A percentile compares a stretch with the other conserved stretches of the same genome.
phyloP scores from a whole-genome alignment of 306 rosid species.

The Adenanthera pavonina region DNA sequence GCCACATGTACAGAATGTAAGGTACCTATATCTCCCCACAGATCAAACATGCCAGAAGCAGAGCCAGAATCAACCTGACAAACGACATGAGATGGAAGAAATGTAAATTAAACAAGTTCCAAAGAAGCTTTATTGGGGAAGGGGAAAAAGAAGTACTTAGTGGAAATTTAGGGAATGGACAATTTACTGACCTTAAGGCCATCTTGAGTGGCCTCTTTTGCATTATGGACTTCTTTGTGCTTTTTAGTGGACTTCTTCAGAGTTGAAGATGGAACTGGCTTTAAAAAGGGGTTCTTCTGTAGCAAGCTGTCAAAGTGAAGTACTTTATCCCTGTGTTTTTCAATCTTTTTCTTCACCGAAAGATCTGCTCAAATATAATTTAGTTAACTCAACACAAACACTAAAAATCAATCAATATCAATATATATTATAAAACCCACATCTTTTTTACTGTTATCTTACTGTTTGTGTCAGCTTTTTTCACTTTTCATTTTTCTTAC shows the following conservation, averaged over 20 bases:
- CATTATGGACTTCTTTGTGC: conserved; percentile 40
- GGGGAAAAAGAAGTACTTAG: background rate
- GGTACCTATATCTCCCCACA: conserved; percentile 78
- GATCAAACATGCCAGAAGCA: conserved; percentile 54
- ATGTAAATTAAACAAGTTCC: conserved; percentile 12
- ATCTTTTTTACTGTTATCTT: too few species aligned
- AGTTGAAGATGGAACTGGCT: conserved; percentile 72
- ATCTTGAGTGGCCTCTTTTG: conserved; percentile 40
- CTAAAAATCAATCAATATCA: background rate
- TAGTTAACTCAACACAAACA: background rate
- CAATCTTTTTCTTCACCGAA: conserved; percentile 84
- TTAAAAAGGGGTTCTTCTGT: conserved; percentile 78
- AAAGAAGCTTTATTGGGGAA: background rate
- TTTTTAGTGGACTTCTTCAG: conserved; percentile 65
- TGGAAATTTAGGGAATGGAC: background rate
- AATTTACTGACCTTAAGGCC: conserved; percentile 59
- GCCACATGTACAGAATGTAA: conserved; percentile 34
- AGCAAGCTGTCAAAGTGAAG: conserved; percentile 73
- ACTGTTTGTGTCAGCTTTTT: too few species aligned
- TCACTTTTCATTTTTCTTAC: too few species aligned
- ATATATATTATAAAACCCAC: too few species aligned
- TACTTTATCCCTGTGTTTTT: conserved; percentile 80
- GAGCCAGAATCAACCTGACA: conserved; percentile 52
- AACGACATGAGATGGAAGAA: conserved; percentile 21
- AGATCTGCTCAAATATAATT: conserved; percentile 58